Percentiles rank a stretch among this genome's conserved stretches.
Conservation (phyloP, 108 stramenopile species). For the Bacterosira constricta region DNA sequence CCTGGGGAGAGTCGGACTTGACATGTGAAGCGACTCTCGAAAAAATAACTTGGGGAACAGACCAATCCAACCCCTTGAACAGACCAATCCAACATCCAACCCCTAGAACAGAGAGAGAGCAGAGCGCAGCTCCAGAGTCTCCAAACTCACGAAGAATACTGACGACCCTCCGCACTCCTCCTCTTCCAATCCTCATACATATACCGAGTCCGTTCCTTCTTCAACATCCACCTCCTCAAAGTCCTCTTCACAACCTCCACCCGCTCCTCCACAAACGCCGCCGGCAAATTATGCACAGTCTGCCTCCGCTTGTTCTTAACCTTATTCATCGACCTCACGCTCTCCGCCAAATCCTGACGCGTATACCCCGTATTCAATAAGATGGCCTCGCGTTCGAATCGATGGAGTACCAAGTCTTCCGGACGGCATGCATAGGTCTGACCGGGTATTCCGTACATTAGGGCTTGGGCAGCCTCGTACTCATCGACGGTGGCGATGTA, state of each 20-base stretch:
- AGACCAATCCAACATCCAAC: too few relatives aligned
- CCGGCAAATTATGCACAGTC: slow-evolving; percentile 63
- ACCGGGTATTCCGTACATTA: slow-evolving; percentile 14
- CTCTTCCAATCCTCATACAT: slow-evolving; percentile 50
- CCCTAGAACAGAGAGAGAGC: too few relatives aligned
- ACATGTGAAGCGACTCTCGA: too few relatives aligned
- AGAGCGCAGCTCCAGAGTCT: too few relatives aligned
- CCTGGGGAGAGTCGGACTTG: too few relatives aligned
- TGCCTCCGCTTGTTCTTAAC: slow-evolving; percentile 61
- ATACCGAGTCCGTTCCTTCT: slow-evolving; percentile 25
- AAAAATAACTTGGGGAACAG: too few relatives aligned
- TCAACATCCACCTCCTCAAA: slow-evolving; percentile 28
- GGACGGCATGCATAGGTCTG: slow-evolving; percentile 11
- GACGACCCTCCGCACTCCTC: neutral
- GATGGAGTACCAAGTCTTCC: slow-evolving; percentile 51
- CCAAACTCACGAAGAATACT: too few relatives aligned
- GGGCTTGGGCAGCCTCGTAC: slow-evolving; percentile 23
- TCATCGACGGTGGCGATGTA: slow-evolving; percentile 32
- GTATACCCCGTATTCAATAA: slow-evolving; percentile 55
- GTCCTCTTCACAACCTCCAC: slow-evolving; percentile 45
- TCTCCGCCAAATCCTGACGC: slow-evolving; percentile 46
- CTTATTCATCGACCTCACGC: slow-evolving; percentile 53
- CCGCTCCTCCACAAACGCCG: slow-evolving; percentile 54
- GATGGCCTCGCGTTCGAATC: slow-evolving; percentile 57
- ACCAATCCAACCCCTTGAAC: too few relatives aligned